Evolutionary conservation across 2,329 filamentous ascomycete species (phyloP), one percentile per base, ranked within the genome.

Genomic region (Niveomyces coronatus): DNA sequence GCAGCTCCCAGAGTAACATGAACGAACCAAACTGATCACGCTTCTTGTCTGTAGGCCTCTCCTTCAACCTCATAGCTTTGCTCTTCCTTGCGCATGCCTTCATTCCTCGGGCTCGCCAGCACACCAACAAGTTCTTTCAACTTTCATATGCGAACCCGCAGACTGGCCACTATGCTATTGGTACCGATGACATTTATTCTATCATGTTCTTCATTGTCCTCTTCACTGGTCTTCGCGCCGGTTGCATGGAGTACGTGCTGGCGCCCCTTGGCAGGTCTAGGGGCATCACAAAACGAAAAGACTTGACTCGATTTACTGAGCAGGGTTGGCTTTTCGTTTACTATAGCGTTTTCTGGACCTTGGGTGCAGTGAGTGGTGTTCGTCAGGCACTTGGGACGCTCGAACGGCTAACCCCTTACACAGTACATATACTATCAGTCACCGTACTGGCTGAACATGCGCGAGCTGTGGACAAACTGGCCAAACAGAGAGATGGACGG

Each of bases 281-380:
- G 45, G 89, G 89, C 24, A 74, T 95, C 50, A 71, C 72, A 49
- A 84, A 81, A 54, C 70, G 68, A 55, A 95, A 94, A 64, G 76
- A 78, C 32, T 66, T 82, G 43, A 76, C 85, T 34, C 76, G 91
- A 42, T 94, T 96, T 62, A 86, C 86, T 45, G 91, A 98, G 64
- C 91, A 98, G 64, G 85, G 81, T 32, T 96, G 89, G 85, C 69
- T 94, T 54, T 64, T 93, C 40, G 60, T 91, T 31, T 96, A 95
- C 64, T 89, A 89, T 59, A 65, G 65, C 31, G 65, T 80, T 39
- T 89, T 88, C 56, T 96, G 86, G 83, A 70, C 77, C 10, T 65
- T 89, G 44, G 91, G 91, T 49, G 71, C 93, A 69, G 85, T 94
- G 69, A 51, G 79, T 63, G 11, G 10, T 19, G 10, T 15, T 10